Conservation (phyloP, 2,329 filamentous ascomycete species). For the Pseudocercospora cruenta region DNA sequence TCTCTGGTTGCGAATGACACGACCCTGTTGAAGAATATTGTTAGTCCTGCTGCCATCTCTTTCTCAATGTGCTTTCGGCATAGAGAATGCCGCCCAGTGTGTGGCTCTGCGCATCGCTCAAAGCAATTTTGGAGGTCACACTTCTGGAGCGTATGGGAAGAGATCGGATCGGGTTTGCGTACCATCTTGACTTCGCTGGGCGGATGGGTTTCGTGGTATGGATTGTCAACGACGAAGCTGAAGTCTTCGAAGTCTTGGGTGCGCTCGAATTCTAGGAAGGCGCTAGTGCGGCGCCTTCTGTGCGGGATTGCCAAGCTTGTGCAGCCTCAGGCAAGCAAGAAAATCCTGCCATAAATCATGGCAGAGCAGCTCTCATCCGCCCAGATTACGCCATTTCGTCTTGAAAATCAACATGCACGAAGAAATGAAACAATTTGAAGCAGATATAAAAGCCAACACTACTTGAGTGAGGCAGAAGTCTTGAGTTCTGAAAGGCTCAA, state of each 20-base stretch:
- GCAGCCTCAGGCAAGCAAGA: constrained; percentile 8
- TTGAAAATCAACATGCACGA: no score
- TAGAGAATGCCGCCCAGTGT: not conserved
- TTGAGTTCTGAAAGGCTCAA: not conserved
- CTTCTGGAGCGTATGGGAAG: no score
- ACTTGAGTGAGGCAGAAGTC: no score
- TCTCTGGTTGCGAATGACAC: constrained; percentile 61
- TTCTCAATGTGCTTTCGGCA: not conserved
- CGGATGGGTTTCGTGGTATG: constrained; percentile 3
- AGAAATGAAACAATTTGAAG: no score
- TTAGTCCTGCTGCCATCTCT: constrained; percentile 2
- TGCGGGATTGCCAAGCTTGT: constrained; percentile 1
- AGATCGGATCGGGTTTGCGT: not conserved
- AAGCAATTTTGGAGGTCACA: not conserved
- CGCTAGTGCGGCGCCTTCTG: constrained; percentile 8
- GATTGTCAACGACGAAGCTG: not conserved
- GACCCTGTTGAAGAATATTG: constrained; percentile 14
- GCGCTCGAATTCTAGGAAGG: constrained; percentile 3
- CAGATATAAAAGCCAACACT: no score
- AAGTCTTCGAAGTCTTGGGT: constrained; percentile 1
- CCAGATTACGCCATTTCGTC: not conserved
- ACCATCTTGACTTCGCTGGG: constrained; percentile 18
- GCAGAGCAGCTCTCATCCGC: not conserved
- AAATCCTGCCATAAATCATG: not conserved
- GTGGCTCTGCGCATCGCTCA: not conserved